Base-by-base conservation (phyloP, 192 early-diverging fungal genomes). In the Podila epicladia region DNA sequence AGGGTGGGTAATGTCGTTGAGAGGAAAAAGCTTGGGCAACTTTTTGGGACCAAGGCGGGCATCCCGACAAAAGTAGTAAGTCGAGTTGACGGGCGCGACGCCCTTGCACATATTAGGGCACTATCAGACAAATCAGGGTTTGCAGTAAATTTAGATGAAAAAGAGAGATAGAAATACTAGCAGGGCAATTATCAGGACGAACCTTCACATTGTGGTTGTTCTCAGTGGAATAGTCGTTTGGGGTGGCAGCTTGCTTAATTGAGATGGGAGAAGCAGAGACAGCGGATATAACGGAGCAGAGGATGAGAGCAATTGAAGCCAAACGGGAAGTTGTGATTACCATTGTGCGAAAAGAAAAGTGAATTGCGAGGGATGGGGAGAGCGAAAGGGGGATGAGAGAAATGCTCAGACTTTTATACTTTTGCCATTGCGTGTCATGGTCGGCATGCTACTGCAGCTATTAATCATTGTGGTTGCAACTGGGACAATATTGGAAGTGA, bases 21-120 rank as follows among this genome's bases (percentile, higher is more conserved):
- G 66, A 51, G 66, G 60, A 31, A 58, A 68, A 20, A 57, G 35
- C 29, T 50, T 67, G 29, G 73, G 73, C 32, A 75, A 53, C 33
- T 63, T 69, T n/a, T 75, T 67, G 61, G 73, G 66, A 29, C 73
- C 73, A 48, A 75, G 73, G 15, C 73, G 73, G 15, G 65, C 32
- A 32, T 75, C 73, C 8, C 66, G 33, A 51, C 73, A 75, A 19
- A 75, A 49, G 60, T 69, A 75, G 24, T 22, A 11, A 28, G 57
- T 69, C 50, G 66, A 62, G 61, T 75, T 58, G 45, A 75, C 65
- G 11, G 73, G 50, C 12, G 9, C 20, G 66, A 75, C 53, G 19
- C 66, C 73, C 29, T 64, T 68, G 66, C 73, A 74, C 69, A 71
- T 37, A 26, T 71, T 3, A 53, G 59, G 69, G 50, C 69, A 71